Evolutionary conservation across 2,329 filamentous ascomycete genomes (phyloP).

Genomic region (Phyllosticta citrichinensis): DNA sequence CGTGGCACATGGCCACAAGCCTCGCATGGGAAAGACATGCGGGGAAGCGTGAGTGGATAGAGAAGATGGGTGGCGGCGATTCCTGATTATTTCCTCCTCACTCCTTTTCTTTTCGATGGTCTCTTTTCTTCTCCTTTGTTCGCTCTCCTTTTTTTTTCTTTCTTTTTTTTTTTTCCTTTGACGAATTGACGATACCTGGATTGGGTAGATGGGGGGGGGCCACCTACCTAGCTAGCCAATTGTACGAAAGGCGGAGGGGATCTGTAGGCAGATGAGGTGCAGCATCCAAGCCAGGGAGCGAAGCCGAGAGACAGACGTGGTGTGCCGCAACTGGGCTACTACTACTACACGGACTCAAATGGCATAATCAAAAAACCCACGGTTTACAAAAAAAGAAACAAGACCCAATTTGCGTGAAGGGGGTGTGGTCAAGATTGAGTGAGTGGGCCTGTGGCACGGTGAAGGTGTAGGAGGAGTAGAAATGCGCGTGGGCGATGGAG

Average conservation of each 20-base stretch:
- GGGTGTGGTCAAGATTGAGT: neutral
- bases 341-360: neutral
- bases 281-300: neutral
- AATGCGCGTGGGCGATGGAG: too few species aligned
- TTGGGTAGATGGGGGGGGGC: slow-evolving; percentile 7
- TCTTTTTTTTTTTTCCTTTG: slow-evolving; percentile 1
- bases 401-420: neutral
- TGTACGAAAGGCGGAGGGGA: neutral
- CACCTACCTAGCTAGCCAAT: neutral
- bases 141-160: neutral
- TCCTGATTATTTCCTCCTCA: neutral
- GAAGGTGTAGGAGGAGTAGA: too few species aligned
- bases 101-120: neutral
- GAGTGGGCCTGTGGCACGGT: neutral
- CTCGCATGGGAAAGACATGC: neutral
- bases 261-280: neutral
- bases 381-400: neutral
- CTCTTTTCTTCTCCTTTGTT: neutral
- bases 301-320: neutral
- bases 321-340: neutral
- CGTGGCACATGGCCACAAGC: too few species aligned
- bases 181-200: slow-evolving; percentile 8
- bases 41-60: neutral
- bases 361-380: neutral
- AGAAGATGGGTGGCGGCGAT: neutral